Conservation (phyloP, 345 rosid genomes). For the Melaleuca alternifolia region DNA sequence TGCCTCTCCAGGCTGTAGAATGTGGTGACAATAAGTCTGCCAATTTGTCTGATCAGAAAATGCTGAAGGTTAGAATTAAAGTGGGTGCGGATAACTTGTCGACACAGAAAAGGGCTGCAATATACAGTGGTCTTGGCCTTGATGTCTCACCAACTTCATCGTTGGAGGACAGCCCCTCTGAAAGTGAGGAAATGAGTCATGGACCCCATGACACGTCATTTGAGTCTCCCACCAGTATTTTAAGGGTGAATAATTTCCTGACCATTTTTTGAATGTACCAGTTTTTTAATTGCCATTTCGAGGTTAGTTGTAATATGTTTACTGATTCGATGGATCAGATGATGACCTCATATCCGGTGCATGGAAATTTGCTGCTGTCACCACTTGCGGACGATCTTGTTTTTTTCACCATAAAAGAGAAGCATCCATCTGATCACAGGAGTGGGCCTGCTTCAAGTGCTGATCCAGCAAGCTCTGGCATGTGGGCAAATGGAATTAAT, state of each 20-base stretch:
- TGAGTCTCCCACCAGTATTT: conserved; percentile 61
- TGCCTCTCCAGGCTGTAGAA: conserved; percentile 23
- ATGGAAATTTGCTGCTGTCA: conserved; percentile 42
- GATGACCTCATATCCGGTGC: conserved; percentile 65
- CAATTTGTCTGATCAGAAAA: conserved; percentile 44
- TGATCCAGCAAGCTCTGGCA: conserved; percentile 11
- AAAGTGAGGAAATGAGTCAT: conserved; percentile 48
- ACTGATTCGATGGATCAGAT: conserved; percentile 41
- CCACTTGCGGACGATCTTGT: conserved; percentile 70
- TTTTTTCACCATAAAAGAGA: conserved; percentile 36
- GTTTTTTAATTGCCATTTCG: conserved; percentile 4
- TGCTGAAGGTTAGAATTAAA: conserved; percentile 66
- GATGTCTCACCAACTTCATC: conserved; percentile 70
- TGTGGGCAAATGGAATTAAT: conserved; percentile 19
- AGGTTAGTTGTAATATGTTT: neutral
- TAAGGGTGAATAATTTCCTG: conserved; percentile 40
- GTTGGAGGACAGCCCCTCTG: conserved; percentile 54
- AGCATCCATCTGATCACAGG: conserved; percentile 18
- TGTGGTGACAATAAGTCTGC: conserved; percentile 26
- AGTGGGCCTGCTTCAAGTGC: conserved; percentile 11
- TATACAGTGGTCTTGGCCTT: conserved; percentile 68
- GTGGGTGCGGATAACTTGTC: conserved; percentile 71
- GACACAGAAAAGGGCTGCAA: conserved; percentile 52
- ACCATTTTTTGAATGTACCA: conserved; percentile 9
- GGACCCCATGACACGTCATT: conserved; percentile 28